Conservation (phyloP, 2,329 filamentous ascomycete species). For the Aspergillus neoniger region DNA sequence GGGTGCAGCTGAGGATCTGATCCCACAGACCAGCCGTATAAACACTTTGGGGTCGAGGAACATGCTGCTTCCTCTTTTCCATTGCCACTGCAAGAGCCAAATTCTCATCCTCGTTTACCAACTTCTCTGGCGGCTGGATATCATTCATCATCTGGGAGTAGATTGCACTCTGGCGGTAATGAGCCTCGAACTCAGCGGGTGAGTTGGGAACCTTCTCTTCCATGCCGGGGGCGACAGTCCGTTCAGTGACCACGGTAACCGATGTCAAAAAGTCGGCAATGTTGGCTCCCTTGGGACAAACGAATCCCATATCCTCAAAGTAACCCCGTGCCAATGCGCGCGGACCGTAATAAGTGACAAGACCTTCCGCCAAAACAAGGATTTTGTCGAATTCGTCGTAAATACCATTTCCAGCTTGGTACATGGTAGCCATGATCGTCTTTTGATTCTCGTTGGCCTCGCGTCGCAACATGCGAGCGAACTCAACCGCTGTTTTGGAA, state of each 20-base stretch:
- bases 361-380: slow-evolving; percentile 64
- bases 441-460: slow-evolving; percentile 62
- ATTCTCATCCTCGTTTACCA: slow-evolving; percentile 33
- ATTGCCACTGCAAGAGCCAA: slow-evolving; percentile 30
- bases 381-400: slow-evolving; percentile 71
- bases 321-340: slow-evolving; percentile 59
- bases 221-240: slow-evolving; percentile 39
- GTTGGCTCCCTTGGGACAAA: slow-evolving; percentile 62
- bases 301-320: slow-evolving; percentile 65
- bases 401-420: slow-evolving; percentile 69
- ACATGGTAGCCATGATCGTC: slow-evolving; percentile 63
- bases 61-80: slow-evolving; percentile 35
- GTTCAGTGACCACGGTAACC: slow-evolving; percentile 58
- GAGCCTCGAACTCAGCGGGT: slow-evolving; percentile 47
- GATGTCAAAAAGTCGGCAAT: slow-evolving; percentile 67
- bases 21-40: slow-evolving; percentile 35
- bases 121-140: slow-evolving; percentile 33
- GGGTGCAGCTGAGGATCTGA: slow-evolving; percentile 52
- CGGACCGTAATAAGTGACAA: slow-evolving; percentile 65
- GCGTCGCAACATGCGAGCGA: slow-evolving; percentile 58
- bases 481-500: slow-evolving; percentile 64
- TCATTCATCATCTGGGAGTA: slow-evolving; percentile 55
- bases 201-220: slow-evolving; percentile 35
- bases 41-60: slow-evolving; percentile 33
- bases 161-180: slow-evolving; percentile 55